phyloP scores from a whole-genome alignment of 768 basidiomycete genomes.

The Leccinum arenicola region DNA sequence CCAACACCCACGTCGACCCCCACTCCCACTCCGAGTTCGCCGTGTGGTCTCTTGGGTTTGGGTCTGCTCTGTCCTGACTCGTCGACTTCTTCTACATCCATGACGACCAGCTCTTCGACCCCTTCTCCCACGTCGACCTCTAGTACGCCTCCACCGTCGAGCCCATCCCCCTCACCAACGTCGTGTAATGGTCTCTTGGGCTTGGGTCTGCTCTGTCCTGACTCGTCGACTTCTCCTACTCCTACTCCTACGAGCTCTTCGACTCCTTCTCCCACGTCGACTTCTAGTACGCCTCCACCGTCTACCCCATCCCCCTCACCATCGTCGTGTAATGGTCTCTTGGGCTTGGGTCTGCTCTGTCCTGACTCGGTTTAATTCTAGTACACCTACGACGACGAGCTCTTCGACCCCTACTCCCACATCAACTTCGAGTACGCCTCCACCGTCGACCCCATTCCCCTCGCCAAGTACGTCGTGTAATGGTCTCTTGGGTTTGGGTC shows the following conservation, averaged over 20 bases:
- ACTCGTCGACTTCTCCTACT: neutral
- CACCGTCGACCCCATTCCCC: no score
- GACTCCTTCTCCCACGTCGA: neutral
- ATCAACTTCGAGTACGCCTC: no score
- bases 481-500: no score
- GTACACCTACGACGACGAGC: neutral
- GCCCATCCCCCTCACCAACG: neutral
- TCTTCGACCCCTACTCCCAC: neutral
- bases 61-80: neutral
- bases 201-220: neutral
- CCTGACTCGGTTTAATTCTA: neutral
- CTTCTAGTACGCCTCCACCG: neutral
- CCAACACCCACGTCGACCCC: neutral
- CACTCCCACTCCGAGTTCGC: neutral
- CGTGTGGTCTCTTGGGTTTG: neutral
- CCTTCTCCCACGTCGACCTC: neutral
- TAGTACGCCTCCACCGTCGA: neutral
- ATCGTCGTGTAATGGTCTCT: no score
- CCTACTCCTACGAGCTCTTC: no score
- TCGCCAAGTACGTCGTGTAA: no score
- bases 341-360: neutral
- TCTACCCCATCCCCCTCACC: neutral
- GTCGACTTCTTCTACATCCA: neutral
- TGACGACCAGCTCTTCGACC: neutral
- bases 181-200: neutral